Percentiles rank a stretch among this genome's conserved stretches.
Conservation (phyloP, 2,329 filamentous ascomycete genomes). For the Cryphonectria nitschkei region DNA sequence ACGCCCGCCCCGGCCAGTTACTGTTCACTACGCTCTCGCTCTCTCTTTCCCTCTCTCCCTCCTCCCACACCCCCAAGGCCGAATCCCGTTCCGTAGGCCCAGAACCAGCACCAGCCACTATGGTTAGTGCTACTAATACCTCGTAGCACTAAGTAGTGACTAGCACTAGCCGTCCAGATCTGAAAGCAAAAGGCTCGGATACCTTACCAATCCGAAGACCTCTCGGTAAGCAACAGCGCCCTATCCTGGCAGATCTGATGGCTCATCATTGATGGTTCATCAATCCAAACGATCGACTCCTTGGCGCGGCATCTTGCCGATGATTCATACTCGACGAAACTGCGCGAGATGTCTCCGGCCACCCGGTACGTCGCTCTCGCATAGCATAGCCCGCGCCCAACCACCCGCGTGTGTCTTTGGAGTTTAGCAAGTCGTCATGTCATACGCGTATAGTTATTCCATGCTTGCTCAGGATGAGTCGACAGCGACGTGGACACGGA, state of each 20-base stretch:
- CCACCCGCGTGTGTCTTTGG: not conserved
- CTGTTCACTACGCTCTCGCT: no score
- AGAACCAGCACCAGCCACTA: not conserved
- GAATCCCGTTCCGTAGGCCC: not conserved
- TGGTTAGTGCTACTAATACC: not conserved
- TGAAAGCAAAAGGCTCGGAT: not conserved
- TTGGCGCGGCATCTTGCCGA: slow-evolving; percentile 9
- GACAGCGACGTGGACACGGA: slow-evolving; percentile 7
- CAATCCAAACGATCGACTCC: slow-evolving; percentile 4
- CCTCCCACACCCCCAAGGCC: not conserved
- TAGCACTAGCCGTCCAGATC: not conserved
- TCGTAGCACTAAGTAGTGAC: not conserved
- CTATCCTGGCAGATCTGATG: not conserved
- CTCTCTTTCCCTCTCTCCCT: not conserved
- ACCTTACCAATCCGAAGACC: slow-evolving; percentile 20
- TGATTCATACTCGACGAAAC: slow-evolving; percentile 12
- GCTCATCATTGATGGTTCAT: not conserved
- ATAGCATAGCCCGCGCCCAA: slow-evolving; percentile 2
- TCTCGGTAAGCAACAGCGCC: slow-evolving; percentile 6
- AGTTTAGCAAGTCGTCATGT: slow-evolving; percentile 10
- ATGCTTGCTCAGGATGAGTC: slow-evolving; percentile 16
- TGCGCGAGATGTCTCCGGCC: slow-evolving; percentile 13
- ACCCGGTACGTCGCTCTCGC: slow-evolving; percentile 8
- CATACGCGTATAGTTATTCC: not conserved
- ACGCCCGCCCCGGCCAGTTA: slow-evolving; percentile 14